These are phyloP conservation scores for Verticillium nubilum DNA, from an alignment of 2,329 filamentous ascomycete genomes.

Conservation along the genomic window DNA sequence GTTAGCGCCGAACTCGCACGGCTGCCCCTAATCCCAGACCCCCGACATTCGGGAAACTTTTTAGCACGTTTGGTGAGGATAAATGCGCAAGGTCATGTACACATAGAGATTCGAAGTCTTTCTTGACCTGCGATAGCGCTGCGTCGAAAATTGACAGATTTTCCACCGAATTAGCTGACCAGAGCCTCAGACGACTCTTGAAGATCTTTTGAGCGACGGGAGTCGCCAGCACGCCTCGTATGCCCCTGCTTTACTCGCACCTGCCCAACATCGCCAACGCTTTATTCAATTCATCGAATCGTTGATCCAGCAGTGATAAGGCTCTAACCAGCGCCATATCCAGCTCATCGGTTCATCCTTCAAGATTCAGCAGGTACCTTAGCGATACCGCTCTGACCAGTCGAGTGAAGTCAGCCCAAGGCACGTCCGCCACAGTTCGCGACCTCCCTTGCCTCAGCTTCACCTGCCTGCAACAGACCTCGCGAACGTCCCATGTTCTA, in stretches of 20 bases:
- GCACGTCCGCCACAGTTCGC: not conserved
- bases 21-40: not conserved
- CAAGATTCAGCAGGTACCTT: not conserved
- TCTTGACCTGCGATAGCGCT: not conserved
- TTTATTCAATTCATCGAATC: too few species aligned
- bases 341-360: not conserved
- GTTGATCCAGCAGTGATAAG: too few species aligned
- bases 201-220: too few species aligned
- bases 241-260: too few species aligned
- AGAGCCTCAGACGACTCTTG: too few species aligned
- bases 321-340: too few species aligned
- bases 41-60: not conserved
- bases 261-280: too few species aligned
- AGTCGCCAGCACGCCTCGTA: too few species aligned
- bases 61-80: not conserved
- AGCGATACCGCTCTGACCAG: not conserved
- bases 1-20: not conserved
- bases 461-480: not conserved
- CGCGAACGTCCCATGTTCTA: not conserved
- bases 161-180: too few species aligned
- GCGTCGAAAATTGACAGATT: not conserved
- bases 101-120: too few species aligned
- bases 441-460: not conserved
- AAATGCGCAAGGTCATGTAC: not conserved
- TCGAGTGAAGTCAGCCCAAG: not conserved